Evolutionary conservation across 345 rosid species (phyloP).

Genomic region (Nasturtium officinale): DNA sequence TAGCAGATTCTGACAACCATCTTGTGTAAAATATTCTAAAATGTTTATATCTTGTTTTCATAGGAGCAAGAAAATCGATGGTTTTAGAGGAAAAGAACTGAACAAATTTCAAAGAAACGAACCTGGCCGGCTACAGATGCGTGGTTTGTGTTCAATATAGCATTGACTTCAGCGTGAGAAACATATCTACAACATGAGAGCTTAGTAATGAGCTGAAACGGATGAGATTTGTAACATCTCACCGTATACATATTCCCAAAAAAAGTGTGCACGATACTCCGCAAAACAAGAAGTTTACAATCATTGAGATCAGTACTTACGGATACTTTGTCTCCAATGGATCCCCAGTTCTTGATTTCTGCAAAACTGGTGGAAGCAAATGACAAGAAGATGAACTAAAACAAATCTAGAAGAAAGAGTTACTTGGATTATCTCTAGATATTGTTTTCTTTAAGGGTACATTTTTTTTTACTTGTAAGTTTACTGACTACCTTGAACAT

Average conservation of each 20-base stretch:
- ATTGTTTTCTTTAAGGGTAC: not conserved
- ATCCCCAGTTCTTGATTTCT: conserved; percentile 77
- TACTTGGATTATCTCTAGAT: conserved; percentile 21
- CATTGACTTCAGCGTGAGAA: conserved; percentile 98
- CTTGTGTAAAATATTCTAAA: not conserved
- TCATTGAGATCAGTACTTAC: conserved; percentile 49
- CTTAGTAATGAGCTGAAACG: conserved; percentile 13
- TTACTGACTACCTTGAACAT: conserved; percentile 14
- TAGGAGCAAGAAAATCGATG: not conserved
- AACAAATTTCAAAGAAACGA: conserved; percentile 8
- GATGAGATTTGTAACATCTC: conserved; percentile 9
- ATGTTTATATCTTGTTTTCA: not conserved
- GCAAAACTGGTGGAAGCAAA: conserved; percentile 32
- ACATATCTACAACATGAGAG: conserved; percentile 64
- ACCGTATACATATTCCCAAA: not conserved
- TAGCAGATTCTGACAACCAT: not conserved
- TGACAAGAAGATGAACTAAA: conserved; percentile 2
- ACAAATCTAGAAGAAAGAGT: not conserved
- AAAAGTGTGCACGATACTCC: not conserved
- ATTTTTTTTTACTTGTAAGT: not conserved
- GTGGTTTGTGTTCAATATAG: conserved; percentile 89
- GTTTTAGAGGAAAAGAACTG: not conserved
- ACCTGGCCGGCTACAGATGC: conserved; percentile 94
- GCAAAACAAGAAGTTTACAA: not conserved
- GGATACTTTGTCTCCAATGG: conserved; percentile 93